Evolutionary conservation across 2,329 filamentous ascomycete species (phyloP).

Genomic region (Neodidymelliopsis sp.): DNA sequence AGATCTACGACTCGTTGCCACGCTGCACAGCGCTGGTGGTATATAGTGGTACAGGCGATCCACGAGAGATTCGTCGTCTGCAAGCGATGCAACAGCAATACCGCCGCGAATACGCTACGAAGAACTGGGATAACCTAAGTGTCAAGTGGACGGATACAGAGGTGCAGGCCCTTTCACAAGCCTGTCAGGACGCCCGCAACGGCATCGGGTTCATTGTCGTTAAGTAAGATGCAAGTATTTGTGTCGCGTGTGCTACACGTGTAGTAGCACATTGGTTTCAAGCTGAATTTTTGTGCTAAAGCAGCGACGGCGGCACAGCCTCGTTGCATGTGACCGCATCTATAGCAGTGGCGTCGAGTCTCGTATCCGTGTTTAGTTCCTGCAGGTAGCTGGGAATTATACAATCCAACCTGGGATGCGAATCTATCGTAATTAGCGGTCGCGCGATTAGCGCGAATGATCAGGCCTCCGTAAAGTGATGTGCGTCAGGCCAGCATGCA

Average conservation of each 20-base stretch:
- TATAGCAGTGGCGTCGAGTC: neutral
- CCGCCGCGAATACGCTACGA: conserved; percentile 64
- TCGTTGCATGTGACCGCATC: conserved; percentile 2
- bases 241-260: conserved; percentile 37
- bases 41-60: conserved; percentile 70
- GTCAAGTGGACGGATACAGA: conserved; percentile 72
- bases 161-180: conserved; percentile 64
- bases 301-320: conserved; percentile 13
- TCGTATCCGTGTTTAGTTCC: neutral
- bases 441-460: conserved; percentile 1
- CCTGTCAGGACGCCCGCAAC: conserved; percentile 63
- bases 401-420: neutral
- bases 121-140: conserved; percentile 69
- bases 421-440: neutral
- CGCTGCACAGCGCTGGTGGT: conserved; percentile 67
- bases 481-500: neutral
- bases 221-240: conserved; percentile 54
- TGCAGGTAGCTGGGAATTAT: neutral
- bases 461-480: neutral
- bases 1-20: conserved; percentile 64
- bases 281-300: conserved; percentile 26
- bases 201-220: conserved; percentile 67
- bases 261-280: conserved; percentile 35
- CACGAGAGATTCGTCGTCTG: conserved; percentile 62
- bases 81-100: conserved; percentile 64